Percentiles rank a stretch among this genome's conserved stretches.
phyloP scores from a whole-genome alignment of 768 basidiomycete species.

The Tylopilus subfusipes region DNA sequence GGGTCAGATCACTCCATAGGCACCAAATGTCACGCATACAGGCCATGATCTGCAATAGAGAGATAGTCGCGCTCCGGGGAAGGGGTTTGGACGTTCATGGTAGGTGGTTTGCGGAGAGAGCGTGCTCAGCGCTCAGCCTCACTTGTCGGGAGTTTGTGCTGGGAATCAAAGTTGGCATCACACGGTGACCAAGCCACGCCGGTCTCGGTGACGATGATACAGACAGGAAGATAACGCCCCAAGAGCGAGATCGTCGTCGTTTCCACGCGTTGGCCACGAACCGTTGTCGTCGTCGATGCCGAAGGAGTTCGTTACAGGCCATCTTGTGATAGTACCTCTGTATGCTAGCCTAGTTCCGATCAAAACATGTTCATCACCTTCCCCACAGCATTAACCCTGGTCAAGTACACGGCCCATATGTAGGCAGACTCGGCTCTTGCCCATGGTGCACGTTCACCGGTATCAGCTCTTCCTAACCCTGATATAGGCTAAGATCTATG shows the following conservation, averaged over 20 bases:
- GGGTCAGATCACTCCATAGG: conserved; percentile 9
- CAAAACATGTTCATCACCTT: not conserved
- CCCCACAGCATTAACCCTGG: not conserved
- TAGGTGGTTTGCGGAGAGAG: not conserved
- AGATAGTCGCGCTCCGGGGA: conserved; percentile 60
- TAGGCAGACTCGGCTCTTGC: too few relatives aligned
- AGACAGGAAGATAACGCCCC: not conserved
- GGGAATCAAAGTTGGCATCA: conserved; percentile 7
- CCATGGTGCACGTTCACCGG: too few relatives aligned
- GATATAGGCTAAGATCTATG: too few relatives aligned
- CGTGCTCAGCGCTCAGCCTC: not conserved
- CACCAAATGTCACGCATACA: conserved; percentile 45
- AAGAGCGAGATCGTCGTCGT: not conserved
- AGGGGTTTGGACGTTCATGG: conserved; percentile 52
- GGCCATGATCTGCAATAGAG: conserved; percentile 73
- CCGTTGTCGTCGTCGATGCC: not conserved
- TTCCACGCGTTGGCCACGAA: not conserved
- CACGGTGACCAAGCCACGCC: conserved; percentile 2
- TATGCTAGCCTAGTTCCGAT: not conserved
- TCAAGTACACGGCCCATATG: too few relatives aligned
- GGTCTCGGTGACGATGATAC: not conserved
- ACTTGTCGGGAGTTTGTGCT: not conserved
- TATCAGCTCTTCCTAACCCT: too few relatives aligned
- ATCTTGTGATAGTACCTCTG: too few relatives aligned
- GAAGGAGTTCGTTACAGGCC: too few relatives aligned